Evolutionary conservation across 495 filamentous ascomycete genomes (phyloP), one percentile per base, ranked within the genome.

Genomic region (Melanomma pulvis-pyrius): DNA sequence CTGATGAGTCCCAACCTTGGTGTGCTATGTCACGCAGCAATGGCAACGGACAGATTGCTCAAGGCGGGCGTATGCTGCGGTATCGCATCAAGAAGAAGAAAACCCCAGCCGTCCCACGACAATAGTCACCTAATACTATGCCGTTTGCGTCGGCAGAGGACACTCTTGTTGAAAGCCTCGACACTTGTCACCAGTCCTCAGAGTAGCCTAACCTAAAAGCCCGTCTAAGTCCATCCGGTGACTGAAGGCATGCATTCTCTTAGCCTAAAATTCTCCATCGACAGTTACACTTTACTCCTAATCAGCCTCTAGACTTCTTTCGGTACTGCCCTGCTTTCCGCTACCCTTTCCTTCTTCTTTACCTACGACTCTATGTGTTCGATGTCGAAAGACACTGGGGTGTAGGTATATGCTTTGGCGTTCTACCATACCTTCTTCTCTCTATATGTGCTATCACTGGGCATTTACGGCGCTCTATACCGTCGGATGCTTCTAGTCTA

Each of bases 1-100:
- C 87, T 26, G 82, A 85, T 53, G 90, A 94, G 62, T 78, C 74
- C 29, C 83, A 83, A 51, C 90, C 94, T 0, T 75, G 82, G 46
- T 91, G 87, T 55, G 87, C 92, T 28, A 97, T 98, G 96, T 96
- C 91, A 41, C 86, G 94, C 19, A 79, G 65, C 57, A 68, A 56
- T 25, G 72, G 72, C 41, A 72, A 65, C 51, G 76, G 77, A 2
- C 25, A 44, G 11, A 75, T 79, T 53, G 77, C 77, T 17, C 75
- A 77, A 60, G 77, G 77, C 25, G 77, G 73, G 11, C 66, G 76
- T 25, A 69, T 71, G 48, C 65, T 78, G 26, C 59, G 75, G 1
- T 74, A 61, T 51, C 26, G 63, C 19, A 56, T 39, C 17, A 72
- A 71, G 67, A 60, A 53, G 44, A 65, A 29, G 26, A 69, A 56